These are phyloP conservation scores for Blastocystis sp. DNA, from an alignment of 352 stramenopile species.

Conservation along the genomic window DNA sequence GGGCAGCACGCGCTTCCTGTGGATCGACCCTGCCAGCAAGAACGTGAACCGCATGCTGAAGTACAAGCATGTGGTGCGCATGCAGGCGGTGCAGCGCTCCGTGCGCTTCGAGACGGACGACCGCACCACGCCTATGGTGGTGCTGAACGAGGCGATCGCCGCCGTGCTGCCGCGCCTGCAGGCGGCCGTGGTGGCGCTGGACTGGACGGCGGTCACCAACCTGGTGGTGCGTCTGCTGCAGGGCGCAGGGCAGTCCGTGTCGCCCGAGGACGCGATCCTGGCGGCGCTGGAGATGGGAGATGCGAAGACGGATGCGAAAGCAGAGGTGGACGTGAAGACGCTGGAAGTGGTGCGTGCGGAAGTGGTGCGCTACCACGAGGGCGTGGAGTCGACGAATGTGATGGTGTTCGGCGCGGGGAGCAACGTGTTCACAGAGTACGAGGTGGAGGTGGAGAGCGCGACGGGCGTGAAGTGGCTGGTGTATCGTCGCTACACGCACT, in stretches of 20 bases:
- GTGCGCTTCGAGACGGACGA: conserved; percentile 23
- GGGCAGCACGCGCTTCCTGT: conserved; percentile 34
- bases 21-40: conserved; percentile 14
- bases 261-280: conserved; percentile 16
- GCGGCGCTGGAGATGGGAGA: conserved; percentile 16
- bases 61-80: conserved; percentile 23
- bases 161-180: conserved; percentile 30
- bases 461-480: conserved; percentile 28
- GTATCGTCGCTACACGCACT: conserved; percentile 44
- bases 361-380: conserved; percentile 35
- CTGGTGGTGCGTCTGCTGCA: conserved; percentile 38
- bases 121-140: not conserved
- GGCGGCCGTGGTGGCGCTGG: not conserved
- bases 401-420: not conserved
- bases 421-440: conserved; percentile 44
- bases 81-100: not conserved
- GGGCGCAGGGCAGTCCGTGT: not conserved
- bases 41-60: conserved; percentile 10
- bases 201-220: conserved; percentile 28
- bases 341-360: not conserved
- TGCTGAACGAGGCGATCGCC: conserved; percentile 32
- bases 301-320: not conserved
- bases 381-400: conserved; percentile 20
- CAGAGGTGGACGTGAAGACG: not conserved
- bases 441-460: conserved; percentile 23